Evolutionary conservation across 1,139 yeast genomes (phyloP), one percentile per base, ranked within the genome.

Genomic region (Blastobotrys serpentis): DNA sequence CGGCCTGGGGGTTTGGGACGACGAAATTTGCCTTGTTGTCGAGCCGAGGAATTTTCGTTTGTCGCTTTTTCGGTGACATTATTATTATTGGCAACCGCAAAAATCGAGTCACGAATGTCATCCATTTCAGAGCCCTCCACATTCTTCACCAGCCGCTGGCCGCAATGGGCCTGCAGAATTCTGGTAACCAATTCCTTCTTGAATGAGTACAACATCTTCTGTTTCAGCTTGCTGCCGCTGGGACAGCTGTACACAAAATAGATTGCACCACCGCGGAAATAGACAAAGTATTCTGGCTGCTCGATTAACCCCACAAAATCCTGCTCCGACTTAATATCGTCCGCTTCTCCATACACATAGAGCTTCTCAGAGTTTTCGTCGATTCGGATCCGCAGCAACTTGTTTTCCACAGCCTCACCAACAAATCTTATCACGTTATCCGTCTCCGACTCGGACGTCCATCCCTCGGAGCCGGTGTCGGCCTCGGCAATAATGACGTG

Each of bases 1-100:
- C 68, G 55, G 21, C 72, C 72, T 11, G 72, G 71, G 19, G 69
- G 63, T 49, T 63, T 64, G 32, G 72, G 72, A 22, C 70, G 59
- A 22, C 61, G 51, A 54, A 68, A 67, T 23, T 52, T 48, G 14
- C 54, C 52, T n/a, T n/a, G 23, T 19, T 18, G 17, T n/a, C 10
- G 19, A 7, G 38, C 8, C n/a, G 42, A 11, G 18, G 18, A 39
- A n/a, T 40, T 29, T 23, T 18, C 43, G 25, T 45, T n/a, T 22
- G 21, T 30, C 17, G 22, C 33, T 13, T 11, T 19, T n/a, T n/a
- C n/a, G n/a, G n/a, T n/a, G n/a, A n/a, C n/a, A n/a, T n/a, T n/a
- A n/a, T n/a, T n/a, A n/a, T n/a, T n/a, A n/a, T n/a, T n/a, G n/a
- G n/a, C 32, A 36, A 29, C 43, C 14, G 33, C 43, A n/a, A 33